phyloP scores from a whole-genome alignment of 805 yeast species.

The Candida manassasensis region DNA sequence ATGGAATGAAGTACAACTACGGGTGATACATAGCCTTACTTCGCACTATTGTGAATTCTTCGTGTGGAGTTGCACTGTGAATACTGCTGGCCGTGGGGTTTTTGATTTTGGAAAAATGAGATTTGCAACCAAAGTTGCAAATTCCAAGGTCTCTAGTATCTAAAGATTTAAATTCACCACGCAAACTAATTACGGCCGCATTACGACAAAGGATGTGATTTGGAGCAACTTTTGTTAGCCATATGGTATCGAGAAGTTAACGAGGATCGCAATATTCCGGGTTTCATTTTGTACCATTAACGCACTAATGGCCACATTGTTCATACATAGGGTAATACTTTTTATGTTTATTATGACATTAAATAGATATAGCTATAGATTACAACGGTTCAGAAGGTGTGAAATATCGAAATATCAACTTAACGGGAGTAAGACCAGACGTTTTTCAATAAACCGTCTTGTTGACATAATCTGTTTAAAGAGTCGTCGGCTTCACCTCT shows the following conservation, averaged over 20 bases:
- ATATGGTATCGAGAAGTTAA: no score
- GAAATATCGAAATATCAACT: slow-evolving; percentile 16
- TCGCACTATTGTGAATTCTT: no score
- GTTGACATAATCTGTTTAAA: slow-evolving; percentile 98
- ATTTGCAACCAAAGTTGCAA: not conserved
- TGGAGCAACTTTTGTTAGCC: not conserved
- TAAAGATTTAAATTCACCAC: no score
- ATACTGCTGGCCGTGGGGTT: no score
- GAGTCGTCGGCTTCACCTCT: slow-evolving; percentile 99
- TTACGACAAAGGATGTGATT: not conserved
- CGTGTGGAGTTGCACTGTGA: no score
- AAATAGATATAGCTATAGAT: slow-evolving; percentile 22
- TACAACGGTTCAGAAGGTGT: slow-evolving; percentile 3
- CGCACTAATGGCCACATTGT: no score
- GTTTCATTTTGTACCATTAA: no score
- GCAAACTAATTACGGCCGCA: not conserved
- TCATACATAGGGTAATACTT: slow-evolving; percentile 2
- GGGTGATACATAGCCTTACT: no score
- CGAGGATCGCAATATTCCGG: no score
- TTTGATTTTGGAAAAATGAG: no score
- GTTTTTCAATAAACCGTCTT: slow-evolving; percentile 95
- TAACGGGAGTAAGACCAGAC: slow-evolving; percentile 95
- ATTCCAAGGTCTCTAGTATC: no score
- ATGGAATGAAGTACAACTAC: no score
- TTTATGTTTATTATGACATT: slow-evolving; percentile 14